Base-by-base conservation (phyloP, 257 asterid genomes). In the Paraleonurus japonicus region DNA sequence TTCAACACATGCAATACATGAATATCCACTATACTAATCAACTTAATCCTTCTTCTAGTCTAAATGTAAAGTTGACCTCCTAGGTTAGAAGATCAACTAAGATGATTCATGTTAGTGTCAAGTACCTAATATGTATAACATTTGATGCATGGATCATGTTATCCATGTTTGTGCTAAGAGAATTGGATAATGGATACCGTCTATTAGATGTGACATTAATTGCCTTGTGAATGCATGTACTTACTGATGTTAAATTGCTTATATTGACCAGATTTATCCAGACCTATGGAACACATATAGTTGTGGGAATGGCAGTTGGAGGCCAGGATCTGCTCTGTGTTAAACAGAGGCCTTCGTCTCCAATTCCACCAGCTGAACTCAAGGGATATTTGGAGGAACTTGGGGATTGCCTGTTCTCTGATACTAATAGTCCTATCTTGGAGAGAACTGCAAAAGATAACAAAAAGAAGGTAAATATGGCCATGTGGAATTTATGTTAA, bases 301-400 rank as follows among this genome's bases (percentile, higher is more conserved):
- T 92, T 24, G 95, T 88, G 76, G 98, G 98, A 72, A 83, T 95
- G 90, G 98, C 90, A 48, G 86, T 95, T 76, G 99, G 99, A 68
- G 99, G 99, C 73, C 99, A 95, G 85, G 97, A 95, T 82, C 80
- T 95, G 79, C 85, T 92, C 68, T 95, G 99, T 78, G 91, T 89
- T 71, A 95, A 95, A 83, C 99, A 92, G 77, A 89, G 78, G 82
- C 81, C 96, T 12, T 83, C 96, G 22, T 95, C 99, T 64, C 78
- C 84, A 11, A 83, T 95, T 65, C 92, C 98, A 67, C 89, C 98
- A 5, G 84, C 96, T 80, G 99, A 95, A 72, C 95, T 95, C 66
- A 92, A 92, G 79, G 96, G 90, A 55, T 82, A 88, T 78, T 73
- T 95, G 85, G 99, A 95, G 66, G 97, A 95, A 72, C 96, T 95